Conservation (phyloP, 1,139 yeast species). For the Komagataea norvegica region DNA sequence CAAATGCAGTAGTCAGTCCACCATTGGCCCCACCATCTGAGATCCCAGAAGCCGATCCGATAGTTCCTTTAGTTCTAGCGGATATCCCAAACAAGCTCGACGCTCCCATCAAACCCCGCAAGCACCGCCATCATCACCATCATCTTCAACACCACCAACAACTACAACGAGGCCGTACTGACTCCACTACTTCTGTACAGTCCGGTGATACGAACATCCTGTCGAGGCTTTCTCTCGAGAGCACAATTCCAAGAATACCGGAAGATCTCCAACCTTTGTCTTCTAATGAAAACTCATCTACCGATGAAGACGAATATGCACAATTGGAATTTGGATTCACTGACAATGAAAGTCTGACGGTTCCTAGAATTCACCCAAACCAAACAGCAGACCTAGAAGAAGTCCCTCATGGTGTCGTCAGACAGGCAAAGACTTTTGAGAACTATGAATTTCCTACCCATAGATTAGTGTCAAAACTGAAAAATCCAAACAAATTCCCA, state of each 20-base stretch:
- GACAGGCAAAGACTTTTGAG: slow-evolving; percentile 71
- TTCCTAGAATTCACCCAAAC: slow-evolving; percentile 49
- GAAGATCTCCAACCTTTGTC: slow-evolving; percentile 43
- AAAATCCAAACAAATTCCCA: slow-evolving; percentile 79
- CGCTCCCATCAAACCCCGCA: slow-evolving; percentile 60
- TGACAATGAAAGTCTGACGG: slow-evolving; percentile 15
- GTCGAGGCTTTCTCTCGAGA: slow-evolving; percentile 18
- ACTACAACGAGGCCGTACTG: no score
- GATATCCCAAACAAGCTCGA: slow-evolving; percentile 68
- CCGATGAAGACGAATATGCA: slow-evolving; percentile 24
- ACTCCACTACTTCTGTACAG: no score
- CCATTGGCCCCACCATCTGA: slow-evolving; percentile 63
- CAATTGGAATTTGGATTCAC: slow-evolving; percentile 5
- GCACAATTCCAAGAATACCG: slow-evolving; percentile 39
- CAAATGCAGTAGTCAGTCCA: slow-evolving; percentile 52
- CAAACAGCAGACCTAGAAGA: slow-evolving; percentile 94
- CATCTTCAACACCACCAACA: slow-evolving; percentile 11
- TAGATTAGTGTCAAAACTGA: slow-evolving; percentile 65
- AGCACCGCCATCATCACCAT: slow-evolving; percentile 25
- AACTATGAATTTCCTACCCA: slow-evolving; percentile 82
- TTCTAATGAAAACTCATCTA: slow-evolving; percentile 35
- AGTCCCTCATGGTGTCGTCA: slow-evolving; percentile 86
- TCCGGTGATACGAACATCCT: no score
- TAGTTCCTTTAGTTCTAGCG: slow-evolving; percentile 69
- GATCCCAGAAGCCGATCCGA: slow-evolving; percentile 74